Evolutionary conservation across 495 filamentous ascomycete species (phyloP), one percentile per base, ranked within the genome.

Genomic region (Rostrohypoxylon terebratum): DNA sequence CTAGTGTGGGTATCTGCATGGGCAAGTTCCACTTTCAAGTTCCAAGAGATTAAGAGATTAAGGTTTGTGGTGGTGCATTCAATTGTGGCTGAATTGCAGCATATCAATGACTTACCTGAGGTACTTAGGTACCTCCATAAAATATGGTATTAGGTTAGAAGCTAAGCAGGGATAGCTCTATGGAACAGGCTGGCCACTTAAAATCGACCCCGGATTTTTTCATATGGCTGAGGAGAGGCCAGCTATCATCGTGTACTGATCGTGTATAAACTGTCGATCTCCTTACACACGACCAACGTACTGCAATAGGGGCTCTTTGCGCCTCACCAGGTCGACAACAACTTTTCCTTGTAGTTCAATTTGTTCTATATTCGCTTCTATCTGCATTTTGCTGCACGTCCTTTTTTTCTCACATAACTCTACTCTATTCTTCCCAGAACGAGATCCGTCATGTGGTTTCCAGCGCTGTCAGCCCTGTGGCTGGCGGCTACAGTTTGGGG

Each of bases 401-500:
- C 20, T 13, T n/a, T 53, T 44, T 60, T 28, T 31, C 34, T 8
- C 18, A 36, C 47, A 25, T 18, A 21, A 33, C 53, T 16, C 57
- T 40, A n/a, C 59, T 28, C 31, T 44, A 62, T n/a, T n/a, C n/a
- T n/a, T n/a, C n/a, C n/a, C n/a, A 47, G 50, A 47, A 67, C 51
- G 63, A 68, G 31, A 45, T 51, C 23, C 40, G 60, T 34, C 40
- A 89, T 89, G 86, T 77, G 86, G 78, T 77, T 85, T 68, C 75
- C 78, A 60, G 77, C 79, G 68, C 78, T 87, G 75, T 86, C 84
- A 71, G 85, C 82, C 77, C 75, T 85, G 74, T 84, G 85, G 84
- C 84, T 87, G 83, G 84, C 84, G 77, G 85, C 85, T 55, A 75
- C 80, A 66, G 81, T 83, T 69, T 82, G 75, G 78, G 80, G 80